Evolutionary conservation across 2,329 filamentous ascomycete genomes (phyloP), one percentile per base, ranked within the genome.

Genomic region (Hymenoscyphus infarciens): DNA sequence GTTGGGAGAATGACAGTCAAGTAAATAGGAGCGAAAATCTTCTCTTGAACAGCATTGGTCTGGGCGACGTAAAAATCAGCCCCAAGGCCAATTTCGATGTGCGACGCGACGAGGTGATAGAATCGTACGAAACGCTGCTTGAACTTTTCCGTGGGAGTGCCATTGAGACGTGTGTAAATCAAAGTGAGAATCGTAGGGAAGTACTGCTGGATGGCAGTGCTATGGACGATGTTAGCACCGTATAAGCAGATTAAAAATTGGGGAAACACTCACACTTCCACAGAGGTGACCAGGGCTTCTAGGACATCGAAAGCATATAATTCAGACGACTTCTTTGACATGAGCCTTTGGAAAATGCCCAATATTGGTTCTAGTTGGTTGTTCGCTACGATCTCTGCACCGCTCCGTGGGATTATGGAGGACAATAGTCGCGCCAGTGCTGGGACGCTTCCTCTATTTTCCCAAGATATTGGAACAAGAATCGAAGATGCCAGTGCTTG

Each of bases 261-360:
- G 63, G 63, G 19, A 39, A 69, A 61, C 8, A 81, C 89, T 76
- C 82, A 90, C 81, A 84, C 58, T 16, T 91, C 85, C 71, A 97
- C 89, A 8, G 86, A 84, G 57, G 84, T 82, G 64, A 96, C 81
- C 58, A 96, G 81, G 3, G 88, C 83, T 73, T 99, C 95, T 63
- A 99, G 81, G 56, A 99, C 83, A 73, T 99, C 95, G 72, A 98
- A 97, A 0, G 88, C 91, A 72, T 93, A 88, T 22, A 85, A 81
- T 74, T 99, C 95, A 57, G 93, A 93, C 16, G 69, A 60, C 59
- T 73, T 74, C 68, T 85, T 87, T 2, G 84, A 83, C 52, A 97
- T 81, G 11, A 99, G 83, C 72, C 91, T 93, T 75, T 98, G 94
- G 82, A 98, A 99, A 66, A 99, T 95, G 62, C 92, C 91, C n/a